Percentiles rank a stretch among this genome's conserved stretches.
phyloP scores from a whole-genome alignment of 495 filamentous ascomycete genomes.

The Talaromyces trachyspermus region DNA sequence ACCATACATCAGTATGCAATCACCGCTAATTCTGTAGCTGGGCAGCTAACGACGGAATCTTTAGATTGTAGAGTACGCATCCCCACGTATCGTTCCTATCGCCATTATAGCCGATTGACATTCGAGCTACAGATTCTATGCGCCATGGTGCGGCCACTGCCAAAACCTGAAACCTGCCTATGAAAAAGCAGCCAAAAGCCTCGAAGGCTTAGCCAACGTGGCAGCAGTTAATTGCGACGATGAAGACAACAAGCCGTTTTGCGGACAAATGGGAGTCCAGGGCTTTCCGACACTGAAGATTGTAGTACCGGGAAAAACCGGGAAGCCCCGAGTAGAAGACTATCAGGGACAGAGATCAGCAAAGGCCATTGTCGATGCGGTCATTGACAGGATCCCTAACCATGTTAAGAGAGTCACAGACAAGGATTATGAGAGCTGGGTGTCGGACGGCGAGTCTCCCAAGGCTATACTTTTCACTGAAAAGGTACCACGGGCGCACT shows the following conservation, averaged over 20 bases:
- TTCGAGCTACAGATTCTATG: conserved; percentile 69
- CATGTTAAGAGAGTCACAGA: conserved; percentile 77
- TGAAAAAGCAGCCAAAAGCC: conserved; percentile 84
- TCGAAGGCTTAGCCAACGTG: conserved; percentile 86
- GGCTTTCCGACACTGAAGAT: conserved; percentile 98
- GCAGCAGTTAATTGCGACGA: conserved; percentile 95
- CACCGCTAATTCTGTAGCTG: background rate
- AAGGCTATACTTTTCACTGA: conserved; percentile 94
- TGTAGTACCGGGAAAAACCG: conserved; percentile 74
- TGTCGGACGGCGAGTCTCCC: conserved; percentile 59
- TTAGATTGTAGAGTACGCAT: conserved; percentile 62
- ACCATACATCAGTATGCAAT: conserved; percentile 74
- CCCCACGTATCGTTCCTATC: conserved; percentile 8
- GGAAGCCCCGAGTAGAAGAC: conserved; percentile 83
- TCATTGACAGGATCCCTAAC: conserved; percentile 83
- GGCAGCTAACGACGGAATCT: conserved; percentile 14
- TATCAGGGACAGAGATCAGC: conserved; percentile 79
- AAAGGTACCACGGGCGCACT: conserved; percentile 82
- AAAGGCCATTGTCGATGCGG: conserved; percentile 79
- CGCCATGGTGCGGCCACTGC: conserved; percentile 95
- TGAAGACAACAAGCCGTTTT: conserved; percentile 85
- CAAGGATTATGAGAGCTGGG: conserved; percentile 69
- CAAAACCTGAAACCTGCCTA: conserved; percentile 91
- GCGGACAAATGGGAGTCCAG: conserved; percentile 80
- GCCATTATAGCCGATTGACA: conserved; percentile 10